Base-by-base conservation (phyloP, 345 rosid species). In the Hibiscus mutabilis region DNA sequence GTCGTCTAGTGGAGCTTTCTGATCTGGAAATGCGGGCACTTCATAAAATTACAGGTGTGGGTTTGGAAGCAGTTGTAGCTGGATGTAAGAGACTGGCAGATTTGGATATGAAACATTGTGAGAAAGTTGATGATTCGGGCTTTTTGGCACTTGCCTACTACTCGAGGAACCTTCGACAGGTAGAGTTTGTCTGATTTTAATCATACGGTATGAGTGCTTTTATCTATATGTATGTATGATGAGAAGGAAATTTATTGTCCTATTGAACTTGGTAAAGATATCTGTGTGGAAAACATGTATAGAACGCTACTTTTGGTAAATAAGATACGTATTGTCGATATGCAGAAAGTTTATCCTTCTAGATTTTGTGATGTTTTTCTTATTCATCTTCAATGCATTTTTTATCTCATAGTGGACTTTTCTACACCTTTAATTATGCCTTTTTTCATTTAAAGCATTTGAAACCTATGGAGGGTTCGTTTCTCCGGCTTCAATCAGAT, bases 101-200 rank as follows among this genome's bases (percentile, higher is more conserved):
- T 79, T 77, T 91, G 79, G 98, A 94, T 82, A 61, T 94, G 63
- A 91, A 94, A 72, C 90, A 77, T 66, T 91, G 98, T 53, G 80
- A 62, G 74, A 88, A 82, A 59, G 80, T 91, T 68, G 89, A 86
- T 75, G 97, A 91, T 80, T 79, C 76, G 0, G 98, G 98, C 35
- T 91, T 90, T 82, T 84, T 82, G 88, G 89, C 91, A 2, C 89
- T 91, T 13, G 89, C 95, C 18, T 84, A 76, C 78, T 70, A 86
- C 75, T 84, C 87, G 24, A 75, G 72, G 77, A 94, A 94, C 82
- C 75, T 94, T 77, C 79, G 91, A 77, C 98, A 94, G 97, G 98
- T 90, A 86, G 37, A 22, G 35, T 40, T 67, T 57, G 5, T 58
- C 44, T 58, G 22, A 25, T 35, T 6, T 60, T 33, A 49, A 13